Conservation (phyloP, 345 rosid genomes). For the rapeseed (Brassica napus) region DNA sequence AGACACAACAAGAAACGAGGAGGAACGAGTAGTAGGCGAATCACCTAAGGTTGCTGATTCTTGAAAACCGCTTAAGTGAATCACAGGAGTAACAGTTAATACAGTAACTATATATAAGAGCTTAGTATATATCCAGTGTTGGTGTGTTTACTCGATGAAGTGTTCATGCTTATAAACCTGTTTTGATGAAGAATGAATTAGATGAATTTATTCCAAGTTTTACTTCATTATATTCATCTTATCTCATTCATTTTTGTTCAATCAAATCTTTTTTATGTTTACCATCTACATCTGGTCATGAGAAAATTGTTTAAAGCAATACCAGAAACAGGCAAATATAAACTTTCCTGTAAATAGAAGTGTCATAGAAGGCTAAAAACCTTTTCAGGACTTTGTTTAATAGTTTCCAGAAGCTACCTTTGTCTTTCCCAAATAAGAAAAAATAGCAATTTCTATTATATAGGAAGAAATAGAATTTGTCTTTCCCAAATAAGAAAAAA, state of each 20-base stretch:
- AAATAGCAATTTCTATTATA: too few species aligned
- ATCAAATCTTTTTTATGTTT: background rate
- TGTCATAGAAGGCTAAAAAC: background rate
- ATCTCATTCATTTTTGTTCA: too few species aligned
- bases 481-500: too few species aligned
- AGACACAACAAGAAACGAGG: conserved; percentile 43
- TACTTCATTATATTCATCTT: background rate
- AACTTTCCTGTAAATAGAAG: background rate
- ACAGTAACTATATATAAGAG: background rate
- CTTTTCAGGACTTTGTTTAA: background rate
- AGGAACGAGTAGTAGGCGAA: conserved; percentile 37
- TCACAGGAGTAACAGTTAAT: background rate
- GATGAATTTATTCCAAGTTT: background rate
- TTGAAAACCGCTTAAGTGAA: background rate
- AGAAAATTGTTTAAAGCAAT: background rate
- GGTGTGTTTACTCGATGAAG: background rate
- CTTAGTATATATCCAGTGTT: background rate
- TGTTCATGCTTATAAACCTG: background rate
- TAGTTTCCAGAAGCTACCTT: background rate
- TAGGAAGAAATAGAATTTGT: too few species aligned
- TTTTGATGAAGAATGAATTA: background rate
- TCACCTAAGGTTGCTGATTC: conserved; percentile 48
- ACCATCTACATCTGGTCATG: background rate
- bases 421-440: background rate
- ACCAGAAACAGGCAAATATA: background rate